Base-by-base conservation (phyloP, 2,329 filamentous ascomycete genomes). In the Pestalotiopsis sp. region DNA sequence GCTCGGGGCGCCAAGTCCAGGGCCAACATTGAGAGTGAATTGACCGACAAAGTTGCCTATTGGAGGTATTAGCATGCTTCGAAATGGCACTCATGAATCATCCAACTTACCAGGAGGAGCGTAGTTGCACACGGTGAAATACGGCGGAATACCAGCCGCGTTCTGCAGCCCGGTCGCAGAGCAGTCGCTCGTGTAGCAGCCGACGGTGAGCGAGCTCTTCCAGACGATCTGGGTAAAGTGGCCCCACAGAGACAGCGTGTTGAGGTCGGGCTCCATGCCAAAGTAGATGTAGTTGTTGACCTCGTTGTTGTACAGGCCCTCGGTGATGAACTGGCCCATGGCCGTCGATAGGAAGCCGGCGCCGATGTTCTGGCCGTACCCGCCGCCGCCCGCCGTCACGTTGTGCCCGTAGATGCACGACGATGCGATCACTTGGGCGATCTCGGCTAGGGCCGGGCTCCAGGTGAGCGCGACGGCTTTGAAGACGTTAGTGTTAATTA, bases 51-150 rank as follows among this genome's bases (percentile, higher is more conserved):
- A 27, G 31, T 62, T 62, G 12, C 59, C 59, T 62, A 20, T 6
- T 4, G 14, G 3, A 2, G 17, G 4, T 4, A 62, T 62, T 11
- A 62, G 59, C 9, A 62, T 23, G 17, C 11, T n/a, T 3, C 27
- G 20, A 9, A 6, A 38, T 4, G 27, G 2, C 2, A 52, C 2
- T 39, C 59, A 36, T 20, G 13, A 17, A 2, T 5, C 12, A 13
- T 9, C 4, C 27, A 6, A 49, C 62, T 23, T n/a, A 64, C 62
- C 62, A 14, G 62, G 11, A 31, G 62, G 62, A 1, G 12, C 38
- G 11, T 64, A 64, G 12, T 64, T 64, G 62, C 62, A 64, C 27
- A 64, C 62, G 23, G 62, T 64, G 23, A 49, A 64, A 49, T 64
- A 45, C 2, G 62, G 62, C n/a, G 62, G 36, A 14, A 64, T 25